Percentiles rank a stretch among this genome's conserved stretches.
Evolutionary conservation across 441 rosid genomes (phyloP).

Genomic region (Syzygium syzygioides): DNA sequence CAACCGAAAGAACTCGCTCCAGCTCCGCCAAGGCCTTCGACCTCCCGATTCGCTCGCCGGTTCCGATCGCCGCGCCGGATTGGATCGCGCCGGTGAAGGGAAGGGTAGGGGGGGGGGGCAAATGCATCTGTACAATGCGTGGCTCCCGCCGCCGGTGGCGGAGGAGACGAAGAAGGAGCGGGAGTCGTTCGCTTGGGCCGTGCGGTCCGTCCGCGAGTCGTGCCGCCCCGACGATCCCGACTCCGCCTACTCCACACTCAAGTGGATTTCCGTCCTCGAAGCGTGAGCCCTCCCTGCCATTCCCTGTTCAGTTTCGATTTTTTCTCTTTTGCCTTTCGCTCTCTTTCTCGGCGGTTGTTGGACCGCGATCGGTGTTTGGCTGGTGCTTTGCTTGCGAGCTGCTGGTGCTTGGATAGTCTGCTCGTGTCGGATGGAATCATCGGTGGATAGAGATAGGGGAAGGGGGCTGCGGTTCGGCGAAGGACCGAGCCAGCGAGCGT

Average conservation of each 20-base stretch:
- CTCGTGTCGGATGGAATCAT: neutral
- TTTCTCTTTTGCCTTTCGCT: neutral
- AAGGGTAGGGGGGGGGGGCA: neutral
- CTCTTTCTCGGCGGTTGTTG: neutral
- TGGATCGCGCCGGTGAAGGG: neutral
- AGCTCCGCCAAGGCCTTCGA: neutral
- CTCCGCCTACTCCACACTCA: conserved; percentile 83
- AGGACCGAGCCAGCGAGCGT: neutral
- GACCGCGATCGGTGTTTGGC: neutral
- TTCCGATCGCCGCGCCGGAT: neutral
- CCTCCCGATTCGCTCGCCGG: neutral
- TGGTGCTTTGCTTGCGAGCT: neutral
- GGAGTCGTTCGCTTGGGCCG: conserved; percentile 68
- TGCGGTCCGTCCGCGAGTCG: conserved; percentile 41
- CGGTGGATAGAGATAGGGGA: neutral
- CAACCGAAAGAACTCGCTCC: neutral
- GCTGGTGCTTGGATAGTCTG: neutral
- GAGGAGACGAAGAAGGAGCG: conserved; percentile 75
- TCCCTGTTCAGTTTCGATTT: neutral
- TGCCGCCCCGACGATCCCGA: conserved; percentile 80
- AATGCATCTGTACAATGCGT: conserved; percentile 96
- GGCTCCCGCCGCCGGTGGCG: conserved; percentile 95
- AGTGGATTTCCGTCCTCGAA: conserved; percentile 90
- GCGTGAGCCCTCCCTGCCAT: conserved; percentile 39
- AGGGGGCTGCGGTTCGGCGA: neutral